Evolutionary conservation across 768 basidiomycete species (phyloP), one percentile per base, ranked within the genome.

Genomic region (Mycena polygramma): DNA sequence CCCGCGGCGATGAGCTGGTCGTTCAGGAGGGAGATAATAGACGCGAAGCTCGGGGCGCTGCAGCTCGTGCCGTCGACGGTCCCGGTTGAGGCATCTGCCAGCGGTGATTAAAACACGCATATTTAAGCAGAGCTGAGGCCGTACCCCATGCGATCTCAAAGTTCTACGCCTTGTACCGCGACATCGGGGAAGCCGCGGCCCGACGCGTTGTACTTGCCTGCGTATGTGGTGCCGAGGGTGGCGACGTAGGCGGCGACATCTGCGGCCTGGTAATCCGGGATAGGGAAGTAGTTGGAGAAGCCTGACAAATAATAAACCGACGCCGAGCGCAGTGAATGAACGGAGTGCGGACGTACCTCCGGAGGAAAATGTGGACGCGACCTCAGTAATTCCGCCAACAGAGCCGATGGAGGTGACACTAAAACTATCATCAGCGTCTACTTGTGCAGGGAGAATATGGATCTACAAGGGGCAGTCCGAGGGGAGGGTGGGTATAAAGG

Each of bases 1-100:
- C 79, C 78, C 0, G 74, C 78, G 4, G 68, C 75, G 24, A 83
- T 53, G 13, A 82, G 79, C 0, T 79, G 82, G 46, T 87, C 83
- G 55, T 87, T 85, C 43, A 87, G 72, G 71, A 87, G 80, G 2
- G 84, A 75, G 26, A 87, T 74, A 65, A 87, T 75, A 37, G 80
- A 79, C 0, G 85, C 81, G 66, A 88, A 85, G 0, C 83, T 80
- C 0, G 87, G 87, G 7, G 81, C 49, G 0, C 84, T 24, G 8
- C 81, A 81, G 15, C 83, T 85, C 2, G 87, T 89, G 30, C 88
- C 88, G 3, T 67, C 77, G 45, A 81, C 75, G 1, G 46, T 6
- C 35, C 45, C 51, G 43, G n/a, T 20, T 37, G 36, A 24, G 14
- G 24, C 11, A 41, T 62, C 46, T 62, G 20, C 35, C 14, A 53